Percentiles rank a stretch among this genome's conserved stretches.
phyloP scores from a whole-genome alignment of 2,329 filamentous ascomycete species.

The Claviceps arundinis region DNA sequence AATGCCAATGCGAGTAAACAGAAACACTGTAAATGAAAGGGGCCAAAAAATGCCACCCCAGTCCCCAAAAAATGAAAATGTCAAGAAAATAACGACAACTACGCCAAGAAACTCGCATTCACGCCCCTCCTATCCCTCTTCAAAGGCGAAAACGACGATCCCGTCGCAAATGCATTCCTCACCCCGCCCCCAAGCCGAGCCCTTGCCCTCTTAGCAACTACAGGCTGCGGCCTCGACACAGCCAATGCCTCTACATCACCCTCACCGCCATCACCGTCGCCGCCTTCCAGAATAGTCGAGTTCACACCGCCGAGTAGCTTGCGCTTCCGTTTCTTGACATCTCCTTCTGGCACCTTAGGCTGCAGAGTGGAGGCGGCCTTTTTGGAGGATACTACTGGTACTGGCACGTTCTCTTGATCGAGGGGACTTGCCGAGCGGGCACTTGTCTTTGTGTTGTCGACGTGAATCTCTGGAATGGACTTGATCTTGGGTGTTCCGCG shows the following conservation, averaged over 20 bases:
- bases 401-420: constrained; percentile 18
- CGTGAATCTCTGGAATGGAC: constrained; percentile 7
- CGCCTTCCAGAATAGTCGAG: constrained; percentile 59
- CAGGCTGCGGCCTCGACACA: not conserved
- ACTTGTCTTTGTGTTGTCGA: constrained; percentile 22
- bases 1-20: not conserved
- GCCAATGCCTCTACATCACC: constrained; percentile 37
- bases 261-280: constrained; percentile 51
- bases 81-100: constrained; percentile 2
- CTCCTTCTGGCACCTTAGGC: constrained; percentile 15
- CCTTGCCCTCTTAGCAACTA: constrained; percentile 4
- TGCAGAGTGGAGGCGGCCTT: constrained; percentile 8
- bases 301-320: constrained; percentile 52
- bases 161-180: constrained; percentile 36
- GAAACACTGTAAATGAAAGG: not conserved
- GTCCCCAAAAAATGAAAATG: not conserved
- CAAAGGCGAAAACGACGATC: constrained; percentile 52
- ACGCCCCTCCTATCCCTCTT: constrained; percentile 55
- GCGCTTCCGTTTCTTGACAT: constrained; percentile 54
- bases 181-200: constrained; percentile 12
- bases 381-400: not conserved
- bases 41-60: not conserved
- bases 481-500: constrained; percentile 4
- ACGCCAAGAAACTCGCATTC: constrained; percentile 46
- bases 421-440: constrained; percentile 21